Base-by-base conservation (phyloP, 495 filamentous ascomycete species). In the Penicillium macrosclerotiorum region DNA sequence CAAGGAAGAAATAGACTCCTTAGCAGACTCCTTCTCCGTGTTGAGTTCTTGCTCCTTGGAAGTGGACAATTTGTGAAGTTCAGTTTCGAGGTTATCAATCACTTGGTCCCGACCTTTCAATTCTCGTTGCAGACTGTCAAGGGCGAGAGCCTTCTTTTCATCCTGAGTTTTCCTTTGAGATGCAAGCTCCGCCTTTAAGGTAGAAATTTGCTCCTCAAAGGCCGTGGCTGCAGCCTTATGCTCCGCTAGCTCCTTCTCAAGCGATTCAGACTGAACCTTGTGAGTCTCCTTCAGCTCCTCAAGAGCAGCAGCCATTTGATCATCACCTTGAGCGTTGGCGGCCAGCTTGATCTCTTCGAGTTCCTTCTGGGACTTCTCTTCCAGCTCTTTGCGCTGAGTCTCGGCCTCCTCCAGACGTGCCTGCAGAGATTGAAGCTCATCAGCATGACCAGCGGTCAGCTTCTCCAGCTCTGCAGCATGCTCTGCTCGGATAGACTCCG, bases 71-170 rank as follows among this genome's bases (percentile, higher is more conserved):
- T 67, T 69, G 24, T 69, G 56, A 30, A 74, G 61, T 41, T 77
- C 73, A 3, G 47, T 54, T 14, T 74, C 64, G 22, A 78, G 61
- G 26, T 68, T 65, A 13, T 70, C 68, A 26, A 78, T 59, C 3
- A 74, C 72, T 18, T 69, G 65, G 26, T 67, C 63, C 5, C 67
- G 63, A 5, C 71, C 71, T 36, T 69, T 65, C 23, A 75, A 52
- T 37, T 75, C 72, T 6, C 60, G 59, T 8, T 59, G 47, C 14
- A 75, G 54, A 14, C 49, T 49, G 3, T 76, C 67, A 22, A 77
- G 49, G 19, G 65, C 59, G 33, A 58, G 23, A 2, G 63, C 65
- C 29, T 75, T 72, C 17, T 75, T 68, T 32, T 72, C 67, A 13
- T 66, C 63, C n/a, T 64, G 37, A 7, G 58, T 42, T 20, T 52